Evolutionary conservation across 73 alveolate species (phyloP).

Genomic region (Symbiodinium pilosum): DNA sequence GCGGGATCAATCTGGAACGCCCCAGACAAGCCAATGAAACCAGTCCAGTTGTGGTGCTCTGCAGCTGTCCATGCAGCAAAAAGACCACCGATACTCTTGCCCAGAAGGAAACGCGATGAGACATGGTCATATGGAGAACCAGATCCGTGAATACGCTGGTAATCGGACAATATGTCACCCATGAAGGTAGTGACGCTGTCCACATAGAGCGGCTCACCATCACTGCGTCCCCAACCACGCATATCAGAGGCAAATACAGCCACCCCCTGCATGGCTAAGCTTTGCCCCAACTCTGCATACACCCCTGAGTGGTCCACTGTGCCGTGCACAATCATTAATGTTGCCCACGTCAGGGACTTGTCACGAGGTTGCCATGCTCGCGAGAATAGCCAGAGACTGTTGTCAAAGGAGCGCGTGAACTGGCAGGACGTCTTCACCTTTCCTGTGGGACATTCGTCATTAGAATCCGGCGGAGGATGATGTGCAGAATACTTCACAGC

Average conservation of each 20-base stretch:
- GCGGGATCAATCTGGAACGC: slow-evolving; percentile 55
- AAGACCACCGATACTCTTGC: slow-evolving; percentile 84
- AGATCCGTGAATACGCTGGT: slow-evolving; percentile 43
- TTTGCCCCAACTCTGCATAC: slow-evolving; percentile 24
- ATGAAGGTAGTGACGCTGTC: slow-evolving; percentile 27
- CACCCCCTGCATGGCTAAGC: slow-evolving; percentile 32
- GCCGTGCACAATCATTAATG: slow-evolving; percentile 59
- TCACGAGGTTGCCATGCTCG: slow-evolving; percentile 23
- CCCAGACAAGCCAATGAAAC: slow-evolving; percentile 56
- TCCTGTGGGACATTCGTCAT: neutral
- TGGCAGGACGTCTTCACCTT: neutral
- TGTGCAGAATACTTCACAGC: neutral
- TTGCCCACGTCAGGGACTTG: neutral
- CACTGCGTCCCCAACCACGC: slow-evolving; percentile 92
- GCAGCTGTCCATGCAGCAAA: slow-evolving; percentile 86
- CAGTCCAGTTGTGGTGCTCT: slow-evolving; percentile 47
- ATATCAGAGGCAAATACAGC: slow-evolving; percentile 83
- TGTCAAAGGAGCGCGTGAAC: slow-evolving; percentile 66
- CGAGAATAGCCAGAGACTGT: slow-evolving; percentile 67
- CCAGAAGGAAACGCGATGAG: slow-evolving; percentile 41
- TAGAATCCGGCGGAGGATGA: neutral
- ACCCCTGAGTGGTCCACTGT: slow-evolving; percentile 90
- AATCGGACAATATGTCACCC: slow-evolving; percentile 54
- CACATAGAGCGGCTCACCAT: slow-evolving; percentile 66
- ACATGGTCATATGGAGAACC: slow-evolving; percentile 50